Evolutionary conservation across 352 stramenopile species (phyloP), one percentile per base, ranked within the genome.

Genomic region (Pythium apleroticum): DNA sequence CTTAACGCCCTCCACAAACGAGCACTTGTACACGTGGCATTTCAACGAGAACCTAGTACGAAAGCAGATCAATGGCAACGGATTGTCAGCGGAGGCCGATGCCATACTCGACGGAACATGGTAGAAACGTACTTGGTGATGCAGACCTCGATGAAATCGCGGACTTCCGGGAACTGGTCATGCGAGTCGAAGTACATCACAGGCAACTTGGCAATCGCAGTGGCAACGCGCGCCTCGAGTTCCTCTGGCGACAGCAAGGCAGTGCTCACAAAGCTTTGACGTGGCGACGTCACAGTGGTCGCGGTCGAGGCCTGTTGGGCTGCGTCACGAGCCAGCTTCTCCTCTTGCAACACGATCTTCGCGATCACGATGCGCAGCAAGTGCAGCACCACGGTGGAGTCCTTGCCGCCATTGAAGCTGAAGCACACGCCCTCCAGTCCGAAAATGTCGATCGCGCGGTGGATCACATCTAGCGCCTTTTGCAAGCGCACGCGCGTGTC

Each of bases 101-200:
- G n/a, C n/a, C n/a, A 11, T 11, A 41, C 8, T 12, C 33, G 11
- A 37, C 54, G 22, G n/a, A 61, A 25, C 27, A 27, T 43, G 48
- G 14, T 15, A 39, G 28, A 15, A 4, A 72, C 66, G 60, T 80
- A 89, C 52, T 76, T 81, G 27, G 66, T 58, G 17, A 77, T 84
- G 59, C 86, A 88, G 37, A 85, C 41, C 52, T 95, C 77, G 39
- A 96, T 96, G 63, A 98, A 98, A 17, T 83, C 77, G 24, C 88
- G 74, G n/a, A 98, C 81, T 66, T 98, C 88, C 3, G 86, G 84
- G 75, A 99, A 99, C 78, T 98, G 95, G 70, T 98, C 86, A 35
- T 88, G 72, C 61, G 97, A 96, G 65, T 99, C 87, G 73, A 99
- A 99, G 80, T 98, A 99, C 73, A 99, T 97, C 17, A 98, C 83